Base-by-base conservation (phyloP, 495 filamentous ascomycete species). In the Echria macrotheca region DNA sequence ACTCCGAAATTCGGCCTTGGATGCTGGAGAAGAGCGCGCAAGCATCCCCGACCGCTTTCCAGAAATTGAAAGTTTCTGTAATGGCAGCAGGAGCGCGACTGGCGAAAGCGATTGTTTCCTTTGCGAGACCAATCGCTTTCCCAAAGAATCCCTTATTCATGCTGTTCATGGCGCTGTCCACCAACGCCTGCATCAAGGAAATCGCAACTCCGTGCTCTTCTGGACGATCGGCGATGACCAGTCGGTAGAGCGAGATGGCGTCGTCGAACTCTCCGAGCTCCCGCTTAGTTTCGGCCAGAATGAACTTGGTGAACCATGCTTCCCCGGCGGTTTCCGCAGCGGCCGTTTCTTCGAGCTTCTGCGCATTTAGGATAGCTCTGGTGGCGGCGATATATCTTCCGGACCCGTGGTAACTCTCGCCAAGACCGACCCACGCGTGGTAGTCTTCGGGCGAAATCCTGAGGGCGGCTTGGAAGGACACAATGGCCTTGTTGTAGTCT, bases 321-420 rank as follows among this genome's bases (percentile, higher is more conserved):
- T 91, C 83, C 8, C 72, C 72, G 12, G 70, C 64, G 11, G 62
- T 63, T 5, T 56, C 42, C 32, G 59, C 58, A 26, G 70, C 66
- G 2, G 70, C 58, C 4, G 78, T 67, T 43, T 80, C 72, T 50
- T 87, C 85, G 37, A 91, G 69, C 43, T 70, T 72, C 53, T 88
- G 80, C 0, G 91, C 90, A 58, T 91, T 82, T 41, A 85, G 71
- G 52, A 96, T 91, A 14, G 93, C 87, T 60, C 91, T 93, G n/a
- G 83, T 87, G 1, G 93, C 90, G 9, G 93, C 88, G 50, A 94
- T 86, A 54, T 91, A 95, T 49, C 90, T 74, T 7, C 93, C 93
- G 9, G 90, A 95, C 50, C 91, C 89, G 59, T 95, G 86, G 59
- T 99, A 97, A 58, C 87, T 89, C 68, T 98, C 93, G 11, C 91